Conservation (phyloP, 1,139 yeast species). For the Magnusiomyces suaveolens region DNA sequence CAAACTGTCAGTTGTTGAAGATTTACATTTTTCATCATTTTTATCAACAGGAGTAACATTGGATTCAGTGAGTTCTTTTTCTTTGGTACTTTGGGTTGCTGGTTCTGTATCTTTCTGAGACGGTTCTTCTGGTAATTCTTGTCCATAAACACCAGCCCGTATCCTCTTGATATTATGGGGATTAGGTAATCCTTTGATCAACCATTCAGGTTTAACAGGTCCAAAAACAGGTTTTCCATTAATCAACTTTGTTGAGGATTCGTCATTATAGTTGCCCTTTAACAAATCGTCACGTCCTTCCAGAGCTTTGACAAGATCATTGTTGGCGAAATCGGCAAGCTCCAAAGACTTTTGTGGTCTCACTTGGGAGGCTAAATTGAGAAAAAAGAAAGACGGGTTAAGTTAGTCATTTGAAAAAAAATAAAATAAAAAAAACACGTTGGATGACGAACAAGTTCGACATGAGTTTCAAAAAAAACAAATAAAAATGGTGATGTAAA, state of each 20-base stretch:
- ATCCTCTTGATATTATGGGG: conserved; percentile 6
- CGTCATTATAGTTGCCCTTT: background rate
- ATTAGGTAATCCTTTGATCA: conserved; percentile 10
- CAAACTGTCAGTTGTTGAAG: background rate
- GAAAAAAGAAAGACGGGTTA: background rate
- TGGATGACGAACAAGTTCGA: no score
- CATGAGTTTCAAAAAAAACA: background rate
- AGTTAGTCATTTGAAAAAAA: background rate
- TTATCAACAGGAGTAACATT: background rate
- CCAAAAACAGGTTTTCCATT: conserved; percentile 15
- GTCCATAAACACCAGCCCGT: conserved; percentile 1
- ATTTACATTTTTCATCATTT: background rate
- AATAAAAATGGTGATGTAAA: background rate
- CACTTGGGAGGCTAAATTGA: conserved; percentile 19
- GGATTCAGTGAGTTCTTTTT: background rate
- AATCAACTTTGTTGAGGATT: conserved; percentile 6
- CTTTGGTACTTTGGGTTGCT: background rate
- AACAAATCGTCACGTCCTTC: conserved; percentile 9
- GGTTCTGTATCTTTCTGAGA: background rate
- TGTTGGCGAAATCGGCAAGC: conserved; percentile 21
- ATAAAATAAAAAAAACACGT: background rate
- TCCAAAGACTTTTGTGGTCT: conserved; percentile 23
- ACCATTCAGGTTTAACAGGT: conserved; percentile 17
- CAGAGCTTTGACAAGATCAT: conserved; percentile 13
- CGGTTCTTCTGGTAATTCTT: background rate